Conservation (phyloP, 805 yeast genomes). For the Millerozyma acaciae region DNA sequence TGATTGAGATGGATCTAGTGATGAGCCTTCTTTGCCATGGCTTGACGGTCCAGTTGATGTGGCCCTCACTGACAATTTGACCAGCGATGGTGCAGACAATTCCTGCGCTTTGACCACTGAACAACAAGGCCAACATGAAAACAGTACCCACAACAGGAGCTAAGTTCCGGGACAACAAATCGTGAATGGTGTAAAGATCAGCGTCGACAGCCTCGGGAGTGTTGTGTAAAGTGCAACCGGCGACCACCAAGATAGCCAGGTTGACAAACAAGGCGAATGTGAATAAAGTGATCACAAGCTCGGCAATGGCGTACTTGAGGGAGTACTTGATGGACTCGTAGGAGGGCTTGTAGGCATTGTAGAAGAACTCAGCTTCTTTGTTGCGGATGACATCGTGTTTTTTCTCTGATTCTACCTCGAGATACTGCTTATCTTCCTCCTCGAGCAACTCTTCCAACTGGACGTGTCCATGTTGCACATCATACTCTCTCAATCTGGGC, state of each 20-base stretch:
- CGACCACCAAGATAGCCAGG: constrained; percentile 73
- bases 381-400: constrained; percentile 2
- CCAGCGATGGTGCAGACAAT: constrained; percentile 92
- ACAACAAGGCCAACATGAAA: constrained; percentile 78
- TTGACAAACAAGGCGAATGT: constrained; percentile 85
- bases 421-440: constrained; percentile 8
- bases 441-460: constrained; percentile 15
- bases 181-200: constrained; percentile 75
- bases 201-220: constrained; percentile 75
- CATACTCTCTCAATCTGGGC: constrained; percentile 45
- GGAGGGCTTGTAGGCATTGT: constrained; percentile 61
- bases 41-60: constrained; percentile 70
- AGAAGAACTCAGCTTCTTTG: constrained; percentile 28
- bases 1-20: constrained; percentile 73
- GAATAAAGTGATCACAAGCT: constrained; percentile 64
- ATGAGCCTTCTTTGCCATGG: constrained; percentile 80
- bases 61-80: constrained; percentile 90
- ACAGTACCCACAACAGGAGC: constrained; percentile 79
- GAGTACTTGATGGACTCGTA: constrained; percentile 68
- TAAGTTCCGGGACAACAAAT: constrained; percentile 53
- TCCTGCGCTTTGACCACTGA: constrained; percentile 89
- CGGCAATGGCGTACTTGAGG: constrained; percentile 66
- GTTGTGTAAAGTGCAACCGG: constrained; percentile 73
- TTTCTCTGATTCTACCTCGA: constrained; percentile 9
- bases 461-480: constrained; percentile 33